Conservation (phyloP, 805 yeast genomes). For the Yarrowia divulgata region DNA sequence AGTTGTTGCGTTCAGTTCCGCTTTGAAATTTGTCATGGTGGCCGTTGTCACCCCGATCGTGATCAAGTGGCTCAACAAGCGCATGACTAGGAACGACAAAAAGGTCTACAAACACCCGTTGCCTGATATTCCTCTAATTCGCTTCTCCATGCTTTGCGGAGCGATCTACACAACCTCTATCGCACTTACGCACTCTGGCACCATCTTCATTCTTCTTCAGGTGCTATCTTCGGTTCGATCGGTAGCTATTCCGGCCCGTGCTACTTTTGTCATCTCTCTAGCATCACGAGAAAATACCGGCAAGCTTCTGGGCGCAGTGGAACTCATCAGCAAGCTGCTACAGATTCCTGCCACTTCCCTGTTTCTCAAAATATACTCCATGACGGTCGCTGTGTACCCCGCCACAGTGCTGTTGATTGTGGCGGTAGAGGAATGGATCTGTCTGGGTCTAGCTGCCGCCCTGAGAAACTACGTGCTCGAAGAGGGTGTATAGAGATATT, state of each 20-base stretch:
- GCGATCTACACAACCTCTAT: constrained; percentile 18
- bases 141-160: constrained; percentile 25
- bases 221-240: constrained; percentile 3
- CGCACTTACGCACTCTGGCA: constrained; percentile 14
- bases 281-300: constrained; percentile 21
- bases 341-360: constrained; percentile 16
- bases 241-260: constrained; percentile 20
- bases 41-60: constrained; percentile 4
- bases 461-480: constrained; percentile 26
- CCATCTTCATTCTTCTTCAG: constrained; percentile 7
- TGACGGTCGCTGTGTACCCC: constrained; percentile 26
- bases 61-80: constrained; percentile 15
- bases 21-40: constrained; percentile 25
- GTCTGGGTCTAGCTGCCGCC: constrained; percentile 6
- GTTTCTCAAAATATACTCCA: constrained; percentile 15
- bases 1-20: constrained; percentile 16
- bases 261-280: constrained; percentile 23
- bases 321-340: constrained; percentile 13
- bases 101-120: not conserved
- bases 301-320: constrained; percentile 29
- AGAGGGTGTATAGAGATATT: not conserved
- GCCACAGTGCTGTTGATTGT: constrained; percentile 32
- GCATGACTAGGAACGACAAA: constrained; percentile 7
- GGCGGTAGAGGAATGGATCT: constrained; percentile 25
- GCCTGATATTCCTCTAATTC: constrained; percentile 19